Percentiles rank a stretch among this genome's conserved stretches.
phyloP scores from a whole-genome alignment of 2,329 filamentous ascomycete genomes.

The Talaromyces atroroseus region DNA sequence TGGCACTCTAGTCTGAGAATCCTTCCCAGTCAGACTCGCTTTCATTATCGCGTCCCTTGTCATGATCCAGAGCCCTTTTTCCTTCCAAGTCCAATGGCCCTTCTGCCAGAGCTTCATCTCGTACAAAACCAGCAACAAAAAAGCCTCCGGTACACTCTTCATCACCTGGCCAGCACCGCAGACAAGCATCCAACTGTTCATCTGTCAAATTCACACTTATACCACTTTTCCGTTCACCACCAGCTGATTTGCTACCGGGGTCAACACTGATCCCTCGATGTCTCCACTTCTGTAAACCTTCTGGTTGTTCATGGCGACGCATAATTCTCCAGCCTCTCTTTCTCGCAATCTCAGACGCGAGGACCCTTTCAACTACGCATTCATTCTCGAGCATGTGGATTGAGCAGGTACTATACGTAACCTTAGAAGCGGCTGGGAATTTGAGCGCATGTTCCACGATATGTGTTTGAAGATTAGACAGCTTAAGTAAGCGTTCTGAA shows the following conservation, averaged over 20 bases:
- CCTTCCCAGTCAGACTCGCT: constrained; percentile 42
- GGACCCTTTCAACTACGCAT: constrained; percentile 66
- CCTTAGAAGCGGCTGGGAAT: constrained; percentile 67
- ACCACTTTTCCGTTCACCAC: neutral
- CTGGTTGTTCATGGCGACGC: constrained; percentile 64
- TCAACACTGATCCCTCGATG: constrained; percentile 56
- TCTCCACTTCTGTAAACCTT: constrained; percentile 70
- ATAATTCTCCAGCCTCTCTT: constrained; percentile 73
- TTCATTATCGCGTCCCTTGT: constrained; percentile 20
- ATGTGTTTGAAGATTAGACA: constrained; percentile 75
- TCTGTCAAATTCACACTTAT: constrained; percentile 37
- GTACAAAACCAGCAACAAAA: constrained; percentile 83
- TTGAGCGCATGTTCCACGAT: constrained; percentile 77
- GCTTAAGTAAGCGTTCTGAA: constrained; percentile 60
- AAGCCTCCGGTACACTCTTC: constrained; percentile 87
- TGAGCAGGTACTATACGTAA: constrained; percentile 94
- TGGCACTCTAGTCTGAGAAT: constrained; percentile 33
- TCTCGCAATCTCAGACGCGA: constrained; percentile 62
- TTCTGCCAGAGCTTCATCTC: constrained; percentile 47
- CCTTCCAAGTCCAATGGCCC: constrained; percentile 13
- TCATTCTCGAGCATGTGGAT: constrained; percentile 86
- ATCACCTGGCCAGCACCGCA: constrained; percentile 75
- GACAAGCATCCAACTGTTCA: constrained; percentile 62
- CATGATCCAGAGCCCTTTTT: constrained; percentile 9
- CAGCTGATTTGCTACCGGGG: neutral